Percentiles rank a stretch among this genome's conserved stretches.
Evolutionary conservation across 2,329 filamentous ascomycete genomes (phyloP).

Genomic region (Falciphora oryzae): DNA sequence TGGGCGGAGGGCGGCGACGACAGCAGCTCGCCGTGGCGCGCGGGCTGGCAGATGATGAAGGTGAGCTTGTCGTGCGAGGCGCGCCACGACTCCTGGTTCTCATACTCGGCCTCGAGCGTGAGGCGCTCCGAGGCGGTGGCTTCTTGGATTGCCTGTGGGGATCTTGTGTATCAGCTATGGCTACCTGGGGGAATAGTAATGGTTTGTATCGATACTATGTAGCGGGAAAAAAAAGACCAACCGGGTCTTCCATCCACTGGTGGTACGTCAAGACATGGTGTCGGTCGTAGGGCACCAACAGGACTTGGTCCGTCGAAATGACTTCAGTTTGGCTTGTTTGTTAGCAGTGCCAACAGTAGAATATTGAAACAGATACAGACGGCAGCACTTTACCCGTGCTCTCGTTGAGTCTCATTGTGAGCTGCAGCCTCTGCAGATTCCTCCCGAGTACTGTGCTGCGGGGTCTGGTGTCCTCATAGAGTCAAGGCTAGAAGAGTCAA

Average conservation of each 20-base stretch:
- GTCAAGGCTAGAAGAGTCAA: background rate
- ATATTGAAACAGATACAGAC: background rate
- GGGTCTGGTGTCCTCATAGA: background rate
- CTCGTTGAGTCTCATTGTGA: slow-evolving; percentile 40
- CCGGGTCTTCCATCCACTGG: slow-evolving; percentile 84
- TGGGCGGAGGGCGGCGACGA: background rate
- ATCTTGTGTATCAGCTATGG: background rate
- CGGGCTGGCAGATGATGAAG: slow-evolving; percentile 71
- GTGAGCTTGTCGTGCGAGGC: slow-evolving; percentile 80
- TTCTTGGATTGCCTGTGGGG: slow-evolving; percentile 61
- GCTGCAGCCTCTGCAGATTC: background rate
- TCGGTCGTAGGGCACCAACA: slow-evolving; percentile 78
- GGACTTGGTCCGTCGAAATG: slow-evolving; percentile 56
- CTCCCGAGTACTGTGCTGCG: background rate
- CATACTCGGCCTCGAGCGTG: slow-evolving; percentile 73
- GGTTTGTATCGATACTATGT: too few species aligned
- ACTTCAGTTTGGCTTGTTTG: slow-evolving; percentile 38
- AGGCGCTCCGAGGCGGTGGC: slow-evolving; percentile 86
- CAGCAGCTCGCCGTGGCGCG: slow-evolving; percentile 11
- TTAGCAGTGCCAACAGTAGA: background rate
- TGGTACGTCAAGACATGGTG: slow-evolving; percentile 83
- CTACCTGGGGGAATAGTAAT: too few species aligned
- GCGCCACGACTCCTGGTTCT: slow-evolving; percentile 87
- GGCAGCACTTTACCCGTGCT: slow-evolving; percentile 30
- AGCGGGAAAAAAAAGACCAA: slow-evolving; percentile 22